Percentiles rank a stretch among this genome's conserved stretches.
Conservation (phyloP, 441 rosid genomes). For the Erysimum cheiri region DNA sequence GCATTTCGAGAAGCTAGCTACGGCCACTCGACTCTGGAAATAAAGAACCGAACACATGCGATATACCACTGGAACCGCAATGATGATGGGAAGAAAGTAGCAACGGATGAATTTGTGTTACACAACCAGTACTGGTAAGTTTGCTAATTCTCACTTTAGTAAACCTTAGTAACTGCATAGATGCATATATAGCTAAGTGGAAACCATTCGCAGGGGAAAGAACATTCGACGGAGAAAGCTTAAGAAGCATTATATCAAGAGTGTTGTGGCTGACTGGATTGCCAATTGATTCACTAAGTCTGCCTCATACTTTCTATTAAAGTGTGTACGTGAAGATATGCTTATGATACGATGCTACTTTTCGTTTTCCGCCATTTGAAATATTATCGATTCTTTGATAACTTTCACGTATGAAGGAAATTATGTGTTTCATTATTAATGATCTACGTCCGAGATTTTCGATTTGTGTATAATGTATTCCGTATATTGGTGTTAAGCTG, state of each 20-base stretch:
- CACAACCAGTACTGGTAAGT: slow-evolving; percentile 74
- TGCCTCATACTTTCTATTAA: not conserved
- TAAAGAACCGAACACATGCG: slow-evolving; percentile 74
- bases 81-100: slow-evolving; percentile 70
- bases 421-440: too few relatives aligned
- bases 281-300: slow-evolving; percentile 27
- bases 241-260: slow-evolving; percentile 63
- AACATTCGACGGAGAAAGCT: slow-evolving; percentile 72
- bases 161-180: slow-evolving; percentile 30
- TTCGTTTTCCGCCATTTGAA: not conserved
- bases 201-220: slow-evolving; percentile 59
- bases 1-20: slow-evolving; percentile 83
- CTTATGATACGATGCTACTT: not conserved
- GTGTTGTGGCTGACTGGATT: slow-evolving; percentile 41
- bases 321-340: slow-evolving; percentile 6
- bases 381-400: too few relatives aligned
- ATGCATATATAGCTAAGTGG: slow-evolving; percentile 27
- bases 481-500: not conserved
- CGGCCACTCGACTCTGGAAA: slow-evolving; percentile 75
- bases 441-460: not conserved
- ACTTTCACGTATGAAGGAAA: not conserved
- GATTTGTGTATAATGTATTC: not conserved
- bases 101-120: slow-evolving; percentile 59
- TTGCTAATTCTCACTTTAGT: slow-evolving; percentile 16
- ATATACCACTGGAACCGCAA: slow-evolving; percentile 80